Evolutionary conservation across 345 rosid genomes (phyloP).

Genomic region (Eucalyptus globulus): DNA sequence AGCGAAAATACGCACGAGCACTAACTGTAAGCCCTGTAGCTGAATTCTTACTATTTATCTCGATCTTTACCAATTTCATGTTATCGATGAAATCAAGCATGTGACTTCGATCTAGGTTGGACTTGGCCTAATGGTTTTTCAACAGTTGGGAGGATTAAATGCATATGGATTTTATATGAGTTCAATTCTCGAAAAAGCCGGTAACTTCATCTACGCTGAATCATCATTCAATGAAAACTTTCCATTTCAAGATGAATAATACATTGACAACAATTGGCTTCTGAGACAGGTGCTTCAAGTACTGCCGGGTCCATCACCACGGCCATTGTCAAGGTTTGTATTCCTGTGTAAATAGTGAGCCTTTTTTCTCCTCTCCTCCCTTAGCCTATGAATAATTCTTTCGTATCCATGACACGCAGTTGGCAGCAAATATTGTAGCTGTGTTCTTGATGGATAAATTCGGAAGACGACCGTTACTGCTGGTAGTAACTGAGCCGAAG

Average conservation of each 20-base stretch:
- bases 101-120: constrained; percentile 4
- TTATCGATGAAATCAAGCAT: neutral
- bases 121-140: constrained; percentile 24
- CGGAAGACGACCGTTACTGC: constrained; percentile 9
- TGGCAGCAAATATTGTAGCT: constrained; percentile 6
- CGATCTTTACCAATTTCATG: neutral
- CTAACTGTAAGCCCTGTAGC: neutral
- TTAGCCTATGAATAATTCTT: neutral
- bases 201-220: neutral
- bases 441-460: constrained; percentile 6
- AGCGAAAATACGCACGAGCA: constrained; percentile 3
- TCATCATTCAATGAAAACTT: neutral
- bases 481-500: neutral
- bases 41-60: neutral
- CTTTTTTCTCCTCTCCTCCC: neutral
- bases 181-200: constrained; percentile 12
- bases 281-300: constrained; percentile 15
- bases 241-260: neutral
- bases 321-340: constrained; percentile 9
- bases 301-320: constrained; percentile 6
- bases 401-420: neutral
- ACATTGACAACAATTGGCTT: neutral
- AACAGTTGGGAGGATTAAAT: constrained; percentile 27
- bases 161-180: constrained; percentile 19
- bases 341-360: neutral